Evolutionary conservation across 2,329 filamentous ascomycete genomes (phyloP), one percentile per base, ranked within the genome.

Genomic region (Aspergillus quadricinctus): DNA sequence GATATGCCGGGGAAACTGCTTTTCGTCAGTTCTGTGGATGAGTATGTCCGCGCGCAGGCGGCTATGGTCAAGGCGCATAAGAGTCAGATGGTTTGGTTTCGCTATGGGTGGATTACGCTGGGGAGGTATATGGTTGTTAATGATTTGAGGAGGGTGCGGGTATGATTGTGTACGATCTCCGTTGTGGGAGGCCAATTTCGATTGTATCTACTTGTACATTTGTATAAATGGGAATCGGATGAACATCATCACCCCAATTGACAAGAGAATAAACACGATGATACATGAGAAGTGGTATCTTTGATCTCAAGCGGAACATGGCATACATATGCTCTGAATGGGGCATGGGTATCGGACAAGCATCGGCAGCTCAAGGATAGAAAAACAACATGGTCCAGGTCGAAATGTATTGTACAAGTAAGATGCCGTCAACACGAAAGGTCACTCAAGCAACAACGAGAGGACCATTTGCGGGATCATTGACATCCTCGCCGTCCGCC

Each of bases 81-180:
- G 76, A 97, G 92, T 73, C 94, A 99, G 81, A 99, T 99, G 94
- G 85, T 90, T 40, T 99, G 94, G 94, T 99, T 97, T 71, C 85
- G 94, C 7, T 97, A 92, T 83, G 90, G 92, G 2, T 99, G 92
- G 92, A 96, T 99, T 69, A 82, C 84, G 0, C 72, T 96, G 56
- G 94, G 92, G 67, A 81, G 94, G 58, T 99, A 97, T 76, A 97
- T 99, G 94, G 83, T 92, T 56, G 83, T 97, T 31, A 99, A 99
- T 74, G 92, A 97, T 72, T 71, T 99, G 74, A 82, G 80, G 68
- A 79, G 80, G 66, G 84, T 84, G 72, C 82, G 80, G 64, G 64
- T 79, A 52, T 70, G 64, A 62, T 2, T 19, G 40, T 25, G 11
- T 48, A 23, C 10, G 6, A 29, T 21, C 14, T 48, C 19, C 5